A percentile compares a stretch with the other conserved stretches of the same genome.
These are phyloP conservation scores for Boletus nobilissimus DNA, from an alignment of 1,284 basidiomycete species.

Conservation along the genomic window DNA sequence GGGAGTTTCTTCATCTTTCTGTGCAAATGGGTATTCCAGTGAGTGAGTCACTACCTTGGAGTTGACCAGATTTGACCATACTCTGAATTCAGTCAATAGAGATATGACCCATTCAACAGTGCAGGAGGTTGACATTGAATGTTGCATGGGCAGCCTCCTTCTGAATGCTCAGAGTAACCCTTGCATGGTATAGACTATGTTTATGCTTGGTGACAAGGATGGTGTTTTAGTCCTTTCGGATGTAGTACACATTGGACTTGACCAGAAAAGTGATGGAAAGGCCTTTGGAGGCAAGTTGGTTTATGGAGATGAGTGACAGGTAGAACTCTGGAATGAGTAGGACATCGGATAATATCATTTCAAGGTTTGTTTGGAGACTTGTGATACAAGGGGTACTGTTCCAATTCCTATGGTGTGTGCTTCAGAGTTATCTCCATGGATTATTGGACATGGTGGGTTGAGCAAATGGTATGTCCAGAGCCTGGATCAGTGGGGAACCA, in stretches of 20 bases:
- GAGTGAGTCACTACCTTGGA: neutral
- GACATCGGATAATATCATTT: neutral
- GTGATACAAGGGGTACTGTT: neutral
- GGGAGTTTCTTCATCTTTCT: too few species aligned
- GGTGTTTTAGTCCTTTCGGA: too few species aligned
- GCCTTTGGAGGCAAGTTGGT: too few species aligned
- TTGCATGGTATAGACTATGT: too few species aligned
- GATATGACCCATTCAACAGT: neutral
- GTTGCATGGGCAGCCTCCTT: too few species aligned
- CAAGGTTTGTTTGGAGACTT: neutral
- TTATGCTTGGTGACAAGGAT: too few species aligned
- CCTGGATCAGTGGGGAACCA: neutral
- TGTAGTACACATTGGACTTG: too few species aligned
- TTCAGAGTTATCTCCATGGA: neutral
- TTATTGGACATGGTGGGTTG: neutral
- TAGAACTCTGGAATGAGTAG: neutral
- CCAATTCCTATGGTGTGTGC: neutral
- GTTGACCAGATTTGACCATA: neutral
- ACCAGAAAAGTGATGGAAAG: too few species aligned
- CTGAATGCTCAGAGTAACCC: too few species aligned
- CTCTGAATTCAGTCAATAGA: neutral
- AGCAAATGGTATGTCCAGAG: neutral
- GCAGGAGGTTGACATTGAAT: neutral
- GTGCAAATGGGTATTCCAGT: too few species aligned
- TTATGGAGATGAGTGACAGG: neutral